Conservation (phyloP, 139 green algal genomes). For the Volvox reticuliferus region DNA sequence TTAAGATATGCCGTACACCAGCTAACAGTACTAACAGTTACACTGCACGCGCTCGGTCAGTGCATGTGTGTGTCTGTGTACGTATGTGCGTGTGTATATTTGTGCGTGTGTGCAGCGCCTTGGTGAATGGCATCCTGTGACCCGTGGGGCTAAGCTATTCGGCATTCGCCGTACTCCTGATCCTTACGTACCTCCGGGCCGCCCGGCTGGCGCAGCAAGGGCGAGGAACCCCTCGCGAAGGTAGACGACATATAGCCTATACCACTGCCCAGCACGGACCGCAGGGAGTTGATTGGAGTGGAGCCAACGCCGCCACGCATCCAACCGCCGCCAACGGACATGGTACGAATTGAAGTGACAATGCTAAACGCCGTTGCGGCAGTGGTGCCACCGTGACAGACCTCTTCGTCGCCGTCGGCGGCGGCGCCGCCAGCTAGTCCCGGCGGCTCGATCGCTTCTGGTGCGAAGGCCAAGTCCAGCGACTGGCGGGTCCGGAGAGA, state of each 20-base stretch:
- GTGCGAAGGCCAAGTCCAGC: neutral
- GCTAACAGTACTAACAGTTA: no score
- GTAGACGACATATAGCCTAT: neutral
- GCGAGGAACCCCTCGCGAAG: neutral
- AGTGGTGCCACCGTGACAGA: neutral
- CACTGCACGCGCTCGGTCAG: no score
- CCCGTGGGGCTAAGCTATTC: no score
- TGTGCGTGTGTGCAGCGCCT: no score
- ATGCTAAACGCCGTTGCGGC: neutral
- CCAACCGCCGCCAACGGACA: neutral
- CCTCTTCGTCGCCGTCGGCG: neutral
- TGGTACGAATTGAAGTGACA: neutral
- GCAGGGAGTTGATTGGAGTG: neutral
- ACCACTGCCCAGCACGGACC: neutral
- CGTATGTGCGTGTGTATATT: no score
- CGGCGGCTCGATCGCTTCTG: neutral
- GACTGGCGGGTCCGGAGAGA: neutral
- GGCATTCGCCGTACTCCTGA: no score
- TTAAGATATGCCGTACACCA: no score
- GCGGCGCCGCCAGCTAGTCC: neutral
- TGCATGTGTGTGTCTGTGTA: no score
- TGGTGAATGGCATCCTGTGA: no score
- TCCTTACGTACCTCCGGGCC: neutral
- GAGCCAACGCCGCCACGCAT: neutral
- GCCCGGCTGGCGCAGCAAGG: constrained; percentile 15